Percentiles rank a stretch among this genome's conserved stretches.
Conservation (phyloP, 148 eudicot genomes). For the Persicaria maculosa region DNA sequence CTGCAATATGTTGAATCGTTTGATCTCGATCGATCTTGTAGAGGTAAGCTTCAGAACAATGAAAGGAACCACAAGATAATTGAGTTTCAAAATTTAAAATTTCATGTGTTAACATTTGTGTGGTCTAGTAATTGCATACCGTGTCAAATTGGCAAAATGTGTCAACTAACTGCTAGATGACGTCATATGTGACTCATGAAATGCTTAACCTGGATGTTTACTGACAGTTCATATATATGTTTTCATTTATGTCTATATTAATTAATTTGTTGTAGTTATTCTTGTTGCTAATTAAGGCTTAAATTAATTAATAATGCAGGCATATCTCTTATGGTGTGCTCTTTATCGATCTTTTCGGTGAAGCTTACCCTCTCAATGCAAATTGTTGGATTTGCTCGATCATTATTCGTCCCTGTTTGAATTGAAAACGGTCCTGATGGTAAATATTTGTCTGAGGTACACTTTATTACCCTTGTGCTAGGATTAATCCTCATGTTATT, state of each 20-base stretch:
- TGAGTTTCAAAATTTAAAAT: neutral
- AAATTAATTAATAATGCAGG: constrained; percentile 45
- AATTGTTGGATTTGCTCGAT: constrained; percentile 66
- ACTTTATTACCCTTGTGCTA: neutral
- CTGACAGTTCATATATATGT: neutral
- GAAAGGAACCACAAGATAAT: neutral
- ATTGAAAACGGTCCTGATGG: constrained; percentile 52
- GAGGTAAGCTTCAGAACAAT: neutral
- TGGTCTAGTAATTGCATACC: neutral
- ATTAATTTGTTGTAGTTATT: neutral
- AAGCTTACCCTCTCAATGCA: constrained; percentile 70
- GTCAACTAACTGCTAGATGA: neutral
- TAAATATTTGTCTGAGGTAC: constrained; percentile 41
- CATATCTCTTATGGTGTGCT: constrained; percentile 59
- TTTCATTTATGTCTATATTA: neutral
- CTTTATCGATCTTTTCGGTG: constrained; percentile 47
- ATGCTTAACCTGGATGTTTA: neutral
- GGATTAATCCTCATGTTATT: too few species aligned
- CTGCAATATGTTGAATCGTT: neutral
- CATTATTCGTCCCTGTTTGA: constrained; percentile 83
- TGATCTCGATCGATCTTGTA: neutral
- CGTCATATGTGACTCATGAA: neutral
- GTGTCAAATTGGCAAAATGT: neutral
- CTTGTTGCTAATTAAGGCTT: neutral
- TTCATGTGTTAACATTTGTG: neutral